A percentile compares a stretch with the other conserved stretches of the same genome.
phyloP scores from a whole-genome alignment of 306 rosid genomes.

The Vigna angularis region DNA sequence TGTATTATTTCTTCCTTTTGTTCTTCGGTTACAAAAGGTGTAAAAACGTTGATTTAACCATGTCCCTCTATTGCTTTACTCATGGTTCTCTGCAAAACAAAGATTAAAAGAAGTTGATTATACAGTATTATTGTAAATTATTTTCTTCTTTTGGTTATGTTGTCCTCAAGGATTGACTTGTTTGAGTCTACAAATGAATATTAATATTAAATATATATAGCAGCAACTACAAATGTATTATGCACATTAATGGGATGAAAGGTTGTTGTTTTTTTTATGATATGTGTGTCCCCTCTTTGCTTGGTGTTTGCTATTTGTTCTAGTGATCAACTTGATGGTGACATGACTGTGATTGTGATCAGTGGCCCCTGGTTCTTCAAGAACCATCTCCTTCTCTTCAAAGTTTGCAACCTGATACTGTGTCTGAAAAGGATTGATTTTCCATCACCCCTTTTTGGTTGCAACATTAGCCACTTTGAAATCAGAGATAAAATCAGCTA shows the following conservation, averaged over 20 bases:
- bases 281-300: slow-evolving; percentile 12
- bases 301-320: slow-evolving; percentile 11
- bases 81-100: slow-evolving; percentile 9
- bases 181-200: neutral
- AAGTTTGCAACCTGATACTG: neutral
- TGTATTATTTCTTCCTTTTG: slow-evolving; percentile 41
- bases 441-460: neutral
- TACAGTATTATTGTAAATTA: neutral
- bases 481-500: neutral
- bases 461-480: neutral
- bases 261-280: slow-evolving; percentile 1
- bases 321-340: neutral
- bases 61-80: neutral
- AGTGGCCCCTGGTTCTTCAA: neutral
- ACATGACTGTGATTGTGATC: neutral
- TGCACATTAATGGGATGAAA: slow-evolving; percentile 18
- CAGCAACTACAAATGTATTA: neutral
- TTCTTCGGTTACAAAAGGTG: slow-evolving; percentile 53
- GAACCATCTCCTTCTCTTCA: slow-evolving; percentile 13
- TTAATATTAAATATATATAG: neutral
- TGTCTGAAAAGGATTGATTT: slow-evolving; percentile 28
- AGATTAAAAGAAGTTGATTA: neutral
- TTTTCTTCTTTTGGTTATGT: slow-evolving; percentile 8
- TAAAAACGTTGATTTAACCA: slow-evolving; percentile 43
- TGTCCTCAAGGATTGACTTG: neutral